Conservation (phyloP, 106 monocot genomes). For the Hemerocallis citrina region DNA sequence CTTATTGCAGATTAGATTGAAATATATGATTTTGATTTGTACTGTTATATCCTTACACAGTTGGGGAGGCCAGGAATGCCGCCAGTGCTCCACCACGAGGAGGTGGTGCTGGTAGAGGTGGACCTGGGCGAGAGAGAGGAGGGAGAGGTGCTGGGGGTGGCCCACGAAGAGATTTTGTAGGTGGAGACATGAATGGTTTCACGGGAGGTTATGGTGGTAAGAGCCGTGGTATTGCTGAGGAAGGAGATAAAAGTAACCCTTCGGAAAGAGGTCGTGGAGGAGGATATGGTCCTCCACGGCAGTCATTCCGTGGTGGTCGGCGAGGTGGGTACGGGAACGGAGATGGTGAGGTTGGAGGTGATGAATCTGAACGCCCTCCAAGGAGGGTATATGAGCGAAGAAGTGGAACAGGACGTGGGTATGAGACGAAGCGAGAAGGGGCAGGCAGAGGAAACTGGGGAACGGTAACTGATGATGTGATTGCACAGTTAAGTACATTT, state of each 20-base stretch:
- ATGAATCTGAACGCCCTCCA: slow-evolving; percentile 16
- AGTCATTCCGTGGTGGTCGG: slow-evolving; percentile 34
- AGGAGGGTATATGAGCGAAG: slow-evolving; percentile 31
- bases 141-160: slow-evolving; percentile 18
- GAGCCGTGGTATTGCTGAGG: background rate
- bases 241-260: slow-evolving; percentile 2
- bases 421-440: slow-evolving; percentile 33
- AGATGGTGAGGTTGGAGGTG: slow-evolving; percentile 28
- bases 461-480: slow-evolving; percentile 22
- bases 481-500: slow-evolving; percentile 27
- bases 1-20: background rate
- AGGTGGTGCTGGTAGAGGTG: slow-evolving; percentile 19
- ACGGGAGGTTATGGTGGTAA: slow-evolving; percentile 10
- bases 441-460: slow-evolving; percentile 42
- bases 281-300: slow-evolving; percentile 22
- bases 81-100: slow-evolving; percentile 21
- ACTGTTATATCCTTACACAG: background rate
- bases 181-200: slow-evolving; percentile 20
- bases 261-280: slow-evolving; percentile 14
- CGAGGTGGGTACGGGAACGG: slow-evolving; percentile 38
- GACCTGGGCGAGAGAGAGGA: slow-evolving; percentile 51
- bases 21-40: background rate
- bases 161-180: slow-evolving; percentile 32
- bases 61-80: slow-evolving; percentile 8
- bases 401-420: slow-evolving; percentile 33